Conservation (phyloP, 148 eudicot species). For the Agrostemma githago region DNA sequence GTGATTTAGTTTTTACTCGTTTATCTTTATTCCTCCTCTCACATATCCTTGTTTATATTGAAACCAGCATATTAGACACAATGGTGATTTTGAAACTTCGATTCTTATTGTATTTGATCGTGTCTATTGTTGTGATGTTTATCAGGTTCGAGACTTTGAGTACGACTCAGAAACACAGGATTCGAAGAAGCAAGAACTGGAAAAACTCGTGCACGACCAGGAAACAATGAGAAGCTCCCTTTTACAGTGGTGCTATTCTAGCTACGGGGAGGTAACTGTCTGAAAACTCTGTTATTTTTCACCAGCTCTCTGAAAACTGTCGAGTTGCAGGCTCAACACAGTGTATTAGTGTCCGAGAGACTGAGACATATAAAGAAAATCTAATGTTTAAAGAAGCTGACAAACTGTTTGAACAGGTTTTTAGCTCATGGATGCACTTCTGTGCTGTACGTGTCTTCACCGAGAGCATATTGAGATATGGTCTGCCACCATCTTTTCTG, state of each 20-base stretch:
- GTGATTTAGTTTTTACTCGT: slow-evolving; percentile 29
- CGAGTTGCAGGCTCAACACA: background rate
- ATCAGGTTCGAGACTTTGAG: slow-evolving; percentile 92
- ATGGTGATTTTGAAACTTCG: background rate
- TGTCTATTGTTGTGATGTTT: slow-evolving; percentile 10
- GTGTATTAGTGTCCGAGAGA: background rate
- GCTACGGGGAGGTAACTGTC: slow-evolving; percentile 86
- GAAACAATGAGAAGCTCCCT: slow-evolving; percentile 77
- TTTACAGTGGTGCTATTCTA: slow-evolving; percentile 92
- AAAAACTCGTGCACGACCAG: slow-evolving; percentile 75
- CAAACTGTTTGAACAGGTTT: slow-evolving; percentile 40
- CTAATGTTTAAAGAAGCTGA: background rate
- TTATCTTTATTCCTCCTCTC: slow-evolving; percentile 3
- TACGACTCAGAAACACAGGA: slow-evolving; percentile 76
- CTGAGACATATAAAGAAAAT: background rate
- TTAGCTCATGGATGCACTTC: slow-evolving; percentile 86
- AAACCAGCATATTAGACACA: background rate
- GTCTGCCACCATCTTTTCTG: slow-evolving; percentile 90
- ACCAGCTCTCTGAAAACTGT: background rate
- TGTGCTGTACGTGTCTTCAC: slow-evolving; percentile 79
- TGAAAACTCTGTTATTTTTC: background rate
- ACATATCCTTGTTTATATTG: background rate
- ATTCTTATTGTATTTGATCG: slow-evolving; percentile 9
- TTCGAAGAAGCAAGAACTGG: slow-evolving; percentile 73
- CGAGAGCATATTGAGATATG: slow-evolving; percentile 94